These are phyloP conservation scores for Tuber borchii DNA, from an alignment of 495 filamentous ascomycete genomes.

Conservation along the genomic window DNA sequence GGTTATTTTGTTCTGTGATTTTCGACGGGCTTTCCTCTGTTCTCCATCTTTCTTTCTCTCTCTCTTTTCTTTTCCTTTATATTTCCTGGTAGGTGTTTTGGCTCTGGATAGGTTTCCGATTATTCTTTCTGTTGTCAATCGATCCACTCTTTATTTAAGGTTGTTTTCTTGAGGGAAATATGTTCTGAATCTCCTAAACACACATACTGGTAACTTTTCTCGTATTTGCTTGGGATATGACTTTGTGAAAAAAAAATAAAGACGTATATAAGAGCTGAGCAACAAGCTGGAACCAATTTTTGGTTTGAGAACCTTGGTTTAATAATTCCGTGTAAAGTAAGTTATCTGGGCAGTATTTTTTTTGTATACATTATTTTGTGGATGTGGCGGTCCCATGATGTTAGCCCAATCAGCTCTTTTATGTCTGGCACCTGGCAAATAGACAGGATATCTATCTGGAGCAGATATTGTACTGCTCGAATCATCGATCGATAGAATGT, in stretches of 20 bases:
- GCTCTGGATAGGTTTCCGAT: not conserved
- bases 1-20: conserved; percentile 28
- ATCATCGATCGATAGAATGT: not conserved
- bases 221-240: not conserved
- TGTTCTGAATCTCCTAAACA: not conserved
- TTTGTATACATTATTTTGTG: not conserved
- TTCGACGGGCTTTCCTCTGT: conserved; percentile 29
- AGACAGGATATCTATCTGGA: not conserved
- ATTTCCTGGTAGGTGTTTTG: conserved; percentile 14
- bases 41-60: conserved; percentile 1
- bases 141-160: not conserved
- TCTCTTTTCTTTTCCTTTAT: conserved; percentile 2
- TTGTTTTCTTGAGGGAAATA: not conserved
- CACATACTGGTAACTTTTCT: not conserved
- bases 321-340: not conserved
- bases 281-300: not conserved
- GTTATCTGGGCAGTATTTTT: not conserved
- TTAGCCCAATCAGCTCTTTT: not conserved
- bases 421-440: not conserved
- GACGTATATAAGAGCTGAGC: not conserved
- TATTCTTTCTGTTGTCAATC: not conserved
- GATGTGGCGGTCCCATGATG: not conserved
- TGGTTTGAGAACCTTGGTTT: not conserved
- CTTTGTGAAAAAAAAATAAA: not conserved
- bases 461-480: not conserved